A percentile compares a stretch with the other conserved stretches of the same genome.
Conservation (phyloP, 23 red algal species). For the Gracilaria caudata region DNA sequence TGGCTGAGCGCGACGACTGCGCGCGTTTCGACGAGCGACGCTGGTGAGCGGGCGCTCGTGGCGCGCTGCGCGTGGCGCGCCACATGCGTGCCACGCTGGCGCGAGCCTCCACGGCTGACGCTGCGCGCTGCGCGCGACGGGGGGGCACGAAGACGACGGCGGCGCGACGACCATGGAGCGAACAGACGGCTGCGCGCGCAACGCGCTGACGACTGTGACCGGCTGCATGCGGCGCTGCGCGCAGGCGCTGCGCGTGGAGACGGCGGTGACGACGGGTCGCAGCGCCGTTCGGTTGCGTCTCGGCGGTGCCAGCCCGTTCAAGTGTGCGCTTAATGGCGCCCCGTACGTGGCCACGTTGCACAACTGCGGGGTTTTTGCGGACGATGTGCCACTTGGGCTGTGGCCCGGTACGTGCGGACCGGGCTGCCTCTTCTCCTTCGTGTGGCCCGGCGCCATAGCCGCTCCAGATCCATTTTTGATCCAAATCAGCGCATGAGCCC, state of each 20-base stretch:
- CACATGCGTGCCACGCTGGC: constrained; percentile 20
- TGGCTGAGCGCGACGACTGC: neutral
- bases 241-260: too few species aligned
- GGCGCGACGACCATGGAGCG: too few species aligned
- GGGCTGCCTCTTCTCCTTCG: neutral
- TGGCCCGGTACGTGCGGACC: too few species aligned
- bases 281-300: neutral
- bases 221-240: too few species aligned
- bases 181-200: too few species aligned
- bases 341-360: constrained; percentile 1
- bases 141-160: neutral
- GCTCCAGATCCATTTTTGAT: neutral
- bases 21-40: neutral
- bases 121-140: neutral
- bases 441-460: neutral
- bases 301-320: neutral
- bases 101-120: neutral
- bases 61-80: constrained; percentile 12
- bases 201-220: too few species aligned
- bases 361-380: too few species aligned
- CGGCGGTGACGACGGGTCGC: too few species aligned
- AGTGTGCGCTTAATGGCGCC: neutral
- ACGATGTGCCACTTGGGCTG: neutral
- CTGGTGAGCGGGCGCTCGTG: neutral
- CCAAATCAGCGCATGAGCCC: neutral